Conservation (phyloP, 257 asterid genomes). For the Ajuga chamaepitys region DNA sequence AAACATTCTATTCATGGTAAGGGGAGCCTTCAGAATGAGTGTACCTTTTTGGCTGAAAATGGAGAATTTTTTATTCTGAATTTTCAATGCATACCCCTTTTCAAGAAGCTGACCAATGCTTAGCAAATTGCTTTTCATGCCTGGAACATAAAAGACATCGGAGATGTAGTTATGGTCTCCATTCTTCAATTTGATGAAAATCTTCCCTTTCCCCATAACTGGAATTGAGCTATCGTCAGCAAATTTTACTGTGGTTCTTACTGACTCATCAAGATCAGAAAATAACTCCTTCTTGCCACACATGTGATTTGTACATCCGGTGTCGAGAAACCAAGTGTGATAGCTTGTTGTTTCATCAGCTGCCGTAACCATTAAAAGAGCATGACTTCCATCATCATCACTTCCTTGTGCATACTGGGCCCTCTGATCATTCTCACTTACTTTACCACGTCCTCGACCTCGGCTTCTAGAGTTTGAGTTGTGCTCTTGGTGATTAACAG, state of each 20-base stretch:
- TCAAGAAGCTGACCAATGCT: neutral
- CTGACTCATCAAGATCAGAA: constrained; percentile 6
- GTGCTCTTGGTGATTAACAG: too few species aligned
- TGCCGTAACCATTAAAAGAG: neutral
- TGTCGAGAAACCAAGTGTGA: constrained; percentile 16
- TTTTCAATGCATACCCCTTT: neutral
- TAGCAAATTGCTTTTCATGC: constrained; percentile 10
- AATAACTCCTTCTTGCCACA: too few species aligned
- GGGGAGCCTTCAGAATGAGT: neutral
- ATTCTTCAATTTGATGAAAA: constrained; percentile 9
- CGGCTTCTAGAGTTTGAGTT: neutral
- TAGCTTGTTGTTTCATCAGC: neutral
- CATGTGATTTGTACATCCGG: constrained; percentile 10
- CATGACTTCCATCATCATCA: neutral
- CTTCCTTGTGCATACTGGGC: neutral
- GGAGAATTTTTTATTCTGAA: neutral
- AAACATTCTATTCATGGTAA: too few species aligned
- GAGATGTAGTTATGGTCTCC: constrained; percentile 7
- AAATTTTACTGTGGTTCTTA: neutral
- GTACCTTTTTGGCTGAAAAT: neutral
- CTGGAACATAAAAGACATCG: constrained; percentile 7
- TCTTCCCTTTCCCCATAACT: constrained; percentile 2
- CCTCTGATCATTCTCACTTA: neutral
- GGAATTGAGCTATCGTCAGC: neutral
- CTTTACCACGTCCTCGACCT: neutral